A percentile compares a stretch with the other conserved stretches of the same genome.
These are phyloP conservation scores for Mercurialis annua DNA, from an alignment of 345 rosid species.

Conservation along the genomic window DNA sequence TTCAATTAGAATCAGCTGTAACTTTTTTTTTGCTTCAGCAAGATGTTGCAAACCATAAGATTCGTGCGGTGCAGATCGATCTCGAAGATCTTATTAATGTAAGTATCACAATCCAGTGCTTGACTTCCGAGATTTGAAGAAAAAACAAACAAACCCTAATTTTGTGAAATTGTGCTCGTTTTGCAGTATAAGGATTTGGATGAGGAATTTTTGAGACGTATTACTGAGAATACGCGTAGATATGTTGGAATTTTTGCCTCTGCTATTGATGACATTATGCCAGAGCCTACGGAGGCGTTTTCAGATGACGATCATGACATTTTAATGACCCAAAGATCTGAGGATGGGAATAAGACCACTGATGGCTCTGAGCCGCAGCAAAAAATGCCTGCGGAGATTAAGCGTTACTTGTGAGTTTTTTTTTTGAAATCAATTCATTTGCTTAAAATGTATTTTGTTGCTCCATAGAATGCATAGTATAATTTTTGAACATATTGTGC, in stretches of 20 bases:
- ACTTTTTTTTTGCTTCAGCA: conserved; percentile 44
- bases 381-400: conserved; percentile 87
- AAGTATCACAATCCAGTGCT: conserved; percentile 16
- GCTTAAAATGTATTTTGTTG: neutral
- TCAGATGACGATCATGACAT: conserved; percentile 88
- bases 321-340: conserved; percentile 86
- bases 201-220: conserved; percentile 62
- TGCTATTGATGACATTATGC: conserved; percentile 79
- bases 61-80: conserved; percentile 70
- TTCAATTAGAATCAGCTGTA: neutral
- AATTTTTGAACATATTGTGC: neutral
- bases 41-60: conserved; percentile 80
- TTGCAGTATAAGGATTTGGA: conserved; percentile 62
- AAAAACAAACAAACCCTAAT: conserved; percentile 16
- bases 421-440: neutral
- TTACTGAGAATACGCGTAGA: conserved; percentile 87
- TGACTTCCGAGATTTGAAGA: neutral
- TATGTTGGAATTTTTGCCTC: conserved; percentile 68
- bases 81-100: conserved; percentile 78
- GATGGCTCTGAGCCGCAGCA: conserved; percentile 70
- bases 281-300: conserved; percentile 83
- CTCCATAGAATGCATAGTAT: neutral
- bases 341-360: conserved; percentile 48
- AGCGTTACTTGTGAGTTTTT: conserved; percentile 74
- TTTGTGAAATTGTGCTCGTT: conserved; percentile 4